These are phyloP conservation scores for Zymoseptoria brevis DNA, from an alignment of 2,329 filamentous ascomycete species.

Conservation along the genomic window DNA sequence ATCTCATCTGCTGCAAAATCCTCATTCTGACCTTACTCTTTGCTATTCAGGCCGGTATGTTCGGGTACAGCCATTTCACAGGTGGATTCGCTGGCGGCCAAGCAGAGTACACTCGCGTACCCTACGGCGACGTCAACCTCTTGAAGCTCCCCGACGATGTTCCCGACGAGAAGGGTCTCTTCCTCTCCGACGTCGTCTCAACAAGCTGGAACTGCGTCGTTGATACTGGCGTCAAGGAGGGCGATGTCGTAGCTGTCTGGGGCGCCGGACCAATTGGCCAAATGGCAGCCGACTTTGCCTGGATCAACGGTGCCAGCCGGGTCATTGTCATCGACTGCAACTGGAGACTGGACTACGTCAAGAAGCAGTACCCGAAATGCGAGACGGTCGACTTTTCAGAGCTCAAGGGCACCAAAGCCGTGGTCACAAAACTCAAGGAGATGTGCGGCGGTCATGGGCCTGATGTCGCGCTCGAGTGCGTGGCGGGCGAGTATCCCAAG, in stretches of 20 bases:
- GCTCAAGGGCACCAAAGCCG: slow-evolving; percentile 50
- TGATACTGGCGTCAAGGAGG: slow-evolving; percentile 71
- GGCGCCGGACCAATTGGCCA: slow-evolving; percentile 82
- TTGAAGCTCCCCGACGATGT: slow-evolving; percentile 70
- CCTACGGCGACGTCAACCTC: slow-evolving; percentile 71
- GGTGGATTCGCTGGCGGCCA: slow-evolving; percentile 84
- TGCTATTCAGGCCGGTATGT: slow-evolving; percentile 46
- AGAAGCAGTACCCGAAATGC: slow-evolving; percentile 56
- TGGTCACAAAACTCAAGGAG: slow-evolving; percentile 65
- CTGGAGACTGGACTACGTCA: slow-evolving; percentile 61
- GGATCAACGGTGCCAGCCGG: slow-evolving; percentile 63
- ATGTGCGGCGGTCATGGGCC: slow-evolving; percentile 61
- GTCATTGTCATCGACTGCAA: slow-evolving; percentile 75
- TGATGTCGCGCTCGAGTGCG: slow-evolving; percentile 64
- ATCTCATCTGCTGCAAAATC: not conserved
- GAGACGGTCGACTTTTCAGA: slow-evolving; percentile 63
- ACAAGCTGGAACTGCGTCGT: slow-evolving; percentile 78
- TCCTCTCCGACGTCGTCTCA: slow-evolving; percentile 68
- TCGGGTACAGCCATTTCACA: slow-evolving; percentile 60
- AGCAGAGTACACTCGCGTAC: slow-evolving; percentile 78
- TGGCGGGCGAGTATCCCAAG: slow-evolving; percentile 56
- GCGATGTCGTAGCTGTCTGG: slow-evolving; percentile 74
- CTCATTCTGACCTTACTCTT: not conserved
- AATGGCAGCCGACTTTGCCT: slow-evolving; percentile 60
- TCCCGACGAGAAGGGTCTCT: slow-evolving; percentile 77